Percentiles rank a stretch among this genome's conserved stretches.
Evolutionary conservation across 2,329 filamentous ascomycete genomes (phyloP).

Genomic region (Monilinia polystroma): DNA sequence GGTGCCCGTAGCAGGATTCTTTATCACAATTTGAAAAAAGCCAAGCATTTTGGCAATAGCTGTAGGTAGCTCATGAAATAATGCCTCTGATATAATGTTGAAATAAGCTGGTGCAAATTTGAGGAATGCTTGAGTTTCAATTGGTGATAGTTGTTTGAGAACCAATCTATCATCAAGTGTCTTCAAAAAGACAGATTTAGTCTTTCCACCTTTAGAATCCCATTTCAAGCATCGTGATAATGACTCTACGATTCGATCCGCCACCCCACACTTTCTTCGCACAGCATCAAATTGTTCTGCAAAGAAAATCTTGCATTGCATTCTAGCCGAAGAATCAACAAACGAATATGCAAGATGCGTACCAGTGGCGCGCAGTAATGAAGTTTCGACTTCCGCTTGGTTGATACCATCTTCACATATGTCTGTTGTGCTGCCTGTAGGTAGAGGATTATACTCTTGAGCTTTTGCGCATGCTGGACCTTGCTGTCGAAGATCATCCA

Average conservation of each 20-base stretch:
- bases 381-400: slow-evolving; percentile 79
- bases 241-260: slow-evolving; percentile 92
- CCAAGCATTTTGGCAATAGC: slow-evolving; percentile 99
- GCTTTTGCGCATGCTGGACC: slow-evolving; percentile 44
- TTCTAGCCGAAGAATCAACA: slow-evolving; percentile 86
- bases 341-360: slow-evolving; percentile 97
- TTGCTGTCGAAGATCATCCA: slow-evolving; percentile 62
- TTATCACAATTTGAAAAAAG: slow-evolving; percentile 96
- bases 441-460: slow-evolving; percentile 40
- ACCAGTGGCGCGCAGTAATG: slow-evolving; percentile 77
- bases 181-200: slow-evolving; percentile 95
- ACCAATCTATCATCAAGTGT: slow-evolving; percentile 93
- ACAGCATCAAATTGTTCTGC: slow-evolving; percentile 97
- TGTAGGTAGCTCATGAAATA: slow-evolving; percentile 92
- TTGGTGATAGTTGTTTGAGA: slow-evolving; percentile 72
- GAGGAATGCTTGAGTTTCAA: slow-evolving; percentile 92
- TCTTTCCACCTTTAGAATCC: slow-evolving; percentile 97
- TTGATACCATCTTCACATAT: slow-evolving; percentile 43
- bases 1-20: slow-evolving; percentile 84
- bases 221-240: slow-evolving; percentile 94
- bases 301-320: slow-evolving; percentile 98
- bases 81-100: slow-evolving; percentile 90
- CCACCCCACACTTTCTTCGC: slow-evolving; percentile 85
- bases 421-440: slow-evolving; percentile 30
- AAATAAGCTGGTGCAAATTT: slow-evolving; percentile 97